These are phyloP conservation scores for Ophiostoma triangulosporum DNA, from an alignment of 2,329 filamentous ascomycete genomes.

Conservation along the genomic window DNA sequence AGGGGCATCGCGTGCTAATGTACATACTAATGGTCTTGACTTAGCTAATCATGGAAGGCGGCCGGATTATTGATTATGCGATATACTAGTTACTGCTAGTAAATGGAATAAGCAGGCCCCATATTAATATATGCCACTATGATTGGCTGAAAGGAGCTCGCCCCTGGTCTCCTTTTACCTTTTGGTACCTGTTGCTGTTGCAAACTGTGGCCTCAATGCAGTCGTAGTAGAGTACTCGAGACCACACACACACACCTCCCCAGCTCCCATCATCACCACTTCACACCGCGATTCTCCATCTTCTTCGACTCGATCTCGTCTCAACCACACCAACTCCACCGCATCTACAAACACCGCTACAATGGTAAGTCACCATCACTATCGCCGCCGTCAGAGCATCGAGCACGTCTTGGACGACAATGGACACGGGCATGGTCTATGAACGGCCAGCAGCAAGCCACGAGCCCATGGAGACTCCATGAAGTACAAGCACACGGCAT, in stretches of 20 bases:
- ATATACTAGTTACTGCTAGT: background rate
- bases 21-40: too few species aligned
- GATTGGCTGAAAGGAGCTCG: background rate
- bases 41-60: background rate
- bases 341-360: background rate
- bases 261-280: background rate
- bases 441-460: too few species aligned
- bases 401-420: background rate
- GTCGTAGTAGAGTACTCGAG: background rate
- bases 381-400: background rate
- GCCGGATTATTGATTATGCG: constrained; percentile 1
- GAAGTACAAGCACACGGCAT: too few species aligned
- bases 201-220: constrained; percentile 3
- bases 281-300: too few species aligned
- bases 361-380: background rate
- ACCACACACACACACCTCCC: background rate
- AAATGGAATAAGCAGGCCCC: background rate
- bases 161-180: background rate
- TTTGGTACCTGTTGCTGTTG: background rate
- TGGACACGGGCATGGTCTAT: background rate
- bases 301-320: background rate
- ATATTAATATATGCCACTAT: background rate
- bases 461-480: too few species aligned
- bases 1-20: constrained; percentile 1
- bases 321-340: background rate